These are phyloP conservation scores for Cotoneaster glaucophyllus DNA, from an alignment of 306 rosid species.

Conservation along the genomic window DNA sequence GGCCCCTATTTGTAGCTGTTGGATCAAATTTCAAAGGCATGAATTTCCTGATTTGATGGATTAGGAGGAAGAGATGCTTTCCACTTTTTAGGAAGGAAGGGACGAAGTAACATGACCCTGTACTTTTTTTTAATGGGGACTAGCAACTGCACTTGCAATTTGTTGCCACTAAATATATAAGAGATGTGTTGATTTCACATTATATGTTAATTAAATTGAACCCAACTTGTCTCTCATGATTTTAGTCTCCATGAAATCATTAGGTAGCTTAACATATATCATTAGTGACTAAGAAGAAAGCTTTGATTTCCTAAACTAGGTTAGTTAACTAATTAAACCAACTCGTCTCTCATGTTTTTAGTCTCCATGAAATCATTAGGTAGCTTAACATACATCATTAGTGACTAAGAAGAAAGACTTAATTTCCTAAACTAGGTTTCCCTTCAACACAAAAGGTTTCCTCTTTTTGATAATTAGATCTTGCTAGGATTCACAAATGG, in stretches of 20 bases:
- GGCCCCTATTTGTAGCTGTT: too few species aligned
- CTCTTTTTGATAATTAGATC: constrained; percentile 1
- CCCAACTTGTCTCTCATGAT: not conserved
- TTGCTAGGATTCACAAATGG: constrained; percentile 1
- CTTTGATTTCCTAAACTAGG: constrained; percentile 11
- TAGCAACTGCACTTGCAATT: too few species aligned
- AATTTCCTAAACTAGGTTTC: constrained; percentile 10
- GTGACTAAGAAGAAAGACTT: not conserved
- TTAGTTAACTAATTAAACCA: not conserved
- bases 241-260: constrained; percentile 4
- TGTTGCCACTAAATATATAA: not conserved
- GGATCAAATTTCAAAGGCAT: too few species aligned
- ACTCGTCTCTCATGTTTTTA: not conserved
- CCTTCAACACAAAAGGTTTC: constrained; percentile 8
- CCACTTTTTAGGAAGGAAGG: not conserved
- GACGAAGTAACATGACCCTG: not conserved
- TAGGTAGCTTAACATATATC: not conserved
- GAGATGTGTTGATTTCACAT: not conserved
- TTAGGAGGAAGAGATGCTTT: too few species aligned
- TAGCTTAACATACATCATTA: not conserved
- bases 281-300: not conserved
- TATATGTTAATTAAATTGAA: not conserved
- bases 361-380: constrained; percentile 4
- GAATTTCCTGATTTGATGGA: too few species aligned
- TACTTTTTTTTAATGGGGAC: not conserved